These are phyloP conservation scores for Echium plantagineum DNA, from an alignment of 257 asterid genomes.

Conservation along the genomic window DNA sequence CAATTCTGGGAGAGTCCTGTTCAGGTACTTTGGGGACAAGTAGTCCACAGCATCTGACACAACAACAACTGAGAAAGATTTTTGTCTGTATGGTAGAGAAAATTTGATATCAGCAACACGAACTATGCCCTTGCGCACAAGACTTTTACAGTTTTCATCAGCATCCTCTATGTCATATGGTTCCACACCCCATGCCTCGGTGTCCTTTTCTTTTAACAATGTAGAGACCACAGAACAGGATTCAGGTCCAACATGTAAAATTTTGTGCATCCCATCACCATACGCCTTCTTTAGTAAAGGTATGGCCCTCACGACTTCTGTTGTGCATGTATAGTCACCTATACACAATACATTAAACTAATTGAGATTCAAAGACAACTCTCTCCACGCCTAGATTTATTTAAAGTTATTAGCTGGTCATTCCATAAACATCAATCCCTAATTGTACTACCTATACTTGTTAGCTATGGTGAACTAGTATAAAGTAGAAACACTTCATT, in stretches of 20 bases:
- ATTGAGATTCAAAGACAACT: too few relatives aligned
- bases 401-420: too few relatives aligned
- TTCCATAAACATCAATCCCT: too few relatives aligned
- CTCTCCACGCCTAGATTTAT: too few relatives aligned
- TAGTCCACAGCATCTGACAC: conserved; percentile 84
- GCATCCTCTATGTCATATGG: conserved; percentile 78
- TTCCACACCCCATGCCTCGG: conserved; percentile 92
- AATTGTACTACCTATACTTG: too few relatives aligned
- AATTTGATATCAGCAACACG: conserved; percentile 83
- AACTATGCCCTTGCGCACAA: conserved; percentile 51
- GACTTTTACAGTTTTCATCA: conserved; percentile 47
- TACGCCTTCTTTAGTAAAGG: conserved; percentile 61
- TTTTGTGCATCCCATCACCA: conserved; percentile 59
- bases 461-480: too few relatives aligned
- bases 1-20: conserved; percentile 77
- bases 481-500: too few relatives aligned
- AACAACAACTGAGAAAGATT: conserved; percentile 76
- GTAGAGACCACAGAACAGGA: conserved; percentile 65
- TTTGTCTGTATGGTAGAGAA: conserved; percentile 70
- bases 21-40: conserved; percentile 72
- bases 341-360: conserved; percentile 6
- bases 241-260: conserved; percentile 83
- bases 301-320: conserved; percentile 43
- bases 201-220: conserved; percentile 58
- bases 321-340: conserved; percentile 62